phyloP scores from a whole-genome alignment of 1,139 yeast species.

The Saccharomycopsis hybrid region DNA sequence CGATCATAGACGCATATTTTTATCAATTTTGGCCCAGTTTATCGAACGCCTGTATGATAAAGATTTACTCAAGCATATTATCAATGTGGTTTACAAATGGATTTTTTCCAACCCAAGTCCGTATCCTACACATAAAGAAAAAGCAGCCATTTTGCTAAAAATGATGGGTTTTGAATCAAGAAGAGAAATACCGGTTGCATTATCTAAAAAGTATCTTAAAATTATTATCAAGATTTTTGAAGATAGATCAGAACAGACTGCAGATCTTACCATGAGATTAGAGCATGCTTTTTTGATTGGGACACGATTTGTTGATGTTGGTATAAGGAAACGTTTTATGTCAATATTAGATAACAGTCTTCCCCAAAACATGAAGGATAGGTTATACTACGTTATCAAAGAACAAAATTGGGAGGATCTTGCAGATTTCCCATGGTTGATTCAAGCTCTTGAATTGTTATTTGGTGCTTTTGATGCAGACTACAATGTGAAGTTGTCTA shows the following conservation, averaged over 20 bases:
- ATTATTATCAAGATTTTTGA: conserved; percentile 86
- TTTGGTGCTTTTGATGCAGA: conserved; percentile 68
- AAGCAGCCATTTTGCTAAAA: conserved; percentile 87
- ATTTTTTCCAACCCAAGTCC: conserved; percentile 65
- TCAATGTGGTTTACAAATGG: conserved; percentile 80
- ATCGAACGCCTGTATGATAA: conserved; percentile 85
- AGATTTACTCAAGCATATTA: conserved; percentile 66
- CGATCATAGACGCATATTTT: conserved; percentile 85
- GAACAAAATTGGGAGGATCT: conserved; percentile 97
- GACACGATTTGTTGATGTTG: conserved; percentile 73
- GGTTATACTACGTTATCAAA: conserved; percentile 76
- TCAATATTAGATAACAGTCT: conserved; percentile 70
- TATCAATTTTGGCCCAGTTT: conserved; percentile 80
- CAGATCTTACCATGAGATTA: conserved; percentile 90
- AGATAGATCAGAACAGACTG: conserved; percentile 67
- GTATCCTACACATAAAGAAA: conserved; percentile 93
- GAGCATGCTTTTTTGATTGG: conserved; percentile 97
- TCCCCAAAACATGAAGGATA: conserved; percentile 70
- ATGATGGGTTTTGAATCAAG: conserved; percentile 91
- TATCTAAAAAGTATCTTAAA: conserved; percentile 76
- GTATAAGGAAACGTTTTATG: conserved; percentile 75
- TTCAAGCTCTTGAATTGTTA: conserved; percentile 83
- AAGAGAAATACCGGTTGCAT: conserved; percentile 41
- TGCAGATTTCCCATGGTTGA: conserved; percentile 91
- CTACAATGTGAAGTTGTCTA: conserved; percentile 38